These are phyloP conservation scores for Cucumis cinereus DNA, from an alignment of 306 rosid species.

Conservation along the genomic window DNA sequence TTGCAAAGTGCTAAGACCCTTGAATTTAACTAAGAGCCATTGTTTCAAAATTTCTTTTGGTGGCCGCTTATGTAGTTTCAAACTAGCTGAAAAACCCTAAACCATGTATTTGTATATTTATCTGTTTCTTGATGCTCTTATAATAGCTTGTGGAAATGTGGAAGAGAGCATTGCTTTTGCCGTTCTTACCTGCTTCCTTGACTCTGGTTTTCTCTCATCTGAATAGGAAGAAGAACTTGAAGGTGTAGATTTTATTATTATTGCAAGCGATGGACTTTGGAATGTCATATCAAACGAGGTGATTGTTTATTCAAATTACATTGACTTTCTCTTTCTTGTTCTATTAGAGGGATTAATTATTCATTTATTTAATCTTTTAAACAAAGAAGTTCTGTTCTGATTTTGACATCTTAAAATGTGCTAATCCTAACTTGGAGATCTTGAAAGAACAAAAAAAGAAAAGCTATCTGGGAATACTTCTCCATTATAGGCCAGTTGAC, in stretches of 20 bases:
- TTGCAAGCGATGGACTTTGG: constrained; percentile 94
- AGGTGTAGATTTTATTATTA: constrained; percentile 62
- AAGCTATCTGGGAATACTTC: not conserved
- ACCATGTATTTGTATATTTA: not conserved
- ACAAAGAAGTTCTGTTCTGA: not conserved
- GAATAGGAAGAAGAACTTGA: constrained; percentile 67
- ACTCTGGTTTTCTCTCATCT: not conserved
- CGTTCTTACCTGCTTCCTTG: not conserved
- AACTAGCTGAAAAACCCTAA: not conserved
- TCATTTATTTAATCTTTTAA: not conserved
- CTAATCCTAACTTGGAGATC: not conserved
- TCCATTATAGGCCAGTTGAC: not conserved
- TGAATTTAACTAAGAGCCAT: not conserved
- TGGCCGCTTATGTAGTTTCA: not conserved
- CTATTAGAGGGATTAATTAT: not conserved
- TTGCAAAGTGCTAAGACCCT: not conserved
- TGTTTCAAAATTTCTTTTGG: not conserved
- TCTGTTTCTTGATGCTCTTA: not conserved
- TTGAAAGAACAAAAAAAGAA: not conserved
- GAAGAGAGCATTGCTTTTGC: not conserved
- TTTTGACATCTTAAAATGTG: not conserved
- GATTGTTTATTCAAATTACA: constrained; percentile 16
- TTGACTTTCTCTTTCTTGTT: not conserved
- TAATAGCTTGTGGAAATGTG: not conserved
- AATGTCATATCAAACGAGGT: constrained; percentile 76